A percentile compares a stretch with the other conserved stretches of the same genome.
Conservation (phyloP, 768 basidiomycete genomes). For the Boletus bicolor region DNA sequence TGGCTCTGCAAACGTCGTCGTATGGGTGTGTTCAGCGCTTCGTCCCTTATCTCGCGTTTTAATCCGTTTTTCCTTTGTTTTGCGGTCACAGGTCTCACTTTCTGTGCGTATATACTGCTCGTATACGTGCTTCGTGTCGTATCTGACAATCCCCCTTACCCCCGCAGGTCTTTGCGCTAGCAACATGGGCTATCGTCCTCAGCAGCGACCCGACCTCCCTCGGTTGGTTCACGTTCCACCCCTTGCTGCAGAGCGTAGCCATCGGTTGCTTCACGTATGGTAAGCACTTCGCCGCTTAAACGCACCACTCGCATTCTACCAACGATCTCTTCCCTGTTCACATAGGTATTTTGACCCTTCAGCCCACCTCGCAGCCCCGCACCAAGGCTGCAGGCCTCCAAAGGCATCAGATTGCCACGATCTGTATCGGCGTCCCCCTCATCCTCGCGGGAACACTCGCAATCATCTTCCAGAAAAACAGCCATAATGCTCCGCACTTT, state of each 20-base stretch:
- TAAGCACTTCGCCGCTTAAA: slow-evolving; percentile 25
- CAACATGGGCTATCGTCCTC: slow-evolving; percentile 48
- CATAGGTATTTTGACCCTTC: slow-evolving; percentile 70
- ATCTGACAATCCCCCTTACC: background rate
- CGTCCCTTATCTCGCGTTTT: background rate
- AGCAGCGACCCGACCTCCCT: slow-evolving; percentile 41
- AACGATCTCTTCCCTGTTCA: background rate
- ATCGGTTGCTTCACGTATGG: slow-evolving; percentile 61
- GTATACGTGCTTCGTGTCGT: background rate
- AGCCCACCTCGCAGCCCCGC: slow-evolving; percentile 63
- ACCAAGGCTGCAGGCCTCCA: slow-evolving; percentile 64
- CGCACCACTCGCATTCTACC: background rate
- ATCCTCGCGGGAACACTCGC: slow-evolving; percentile 60
- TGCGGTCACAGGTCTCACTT: slow-evolving; percentile 12
- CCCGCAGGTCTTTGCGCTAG: slow-evolving; percentile 36
- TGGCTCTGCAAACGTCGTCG: slow-evolving; percentile 28
- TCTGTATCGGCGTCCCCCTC: slow-evolving; percentile 52
- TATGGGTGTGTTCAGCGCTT: slow-evolving; percentile 34
- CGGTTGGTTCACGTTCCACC: slow-evolving; percentile 69
- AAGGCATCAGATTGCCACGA: slow-evolving; percentile 65
- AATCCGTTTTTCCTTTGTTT: background rate
- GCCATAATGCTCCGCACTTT: slow-evolving; percentile 53
- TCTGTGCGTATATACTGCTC: slow-evolving; percentile 2
- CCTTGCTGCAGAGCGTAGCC: slow-evolving; percentile 56
- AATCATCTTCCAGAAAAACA: slow-evolving; percentile 59